These are phyloP conservation scores for Podospora bellae-mahoneyi DNA, from an alignment of 495 filamentous ascomycete genomes.

Conservation along the genomic window DNA sequence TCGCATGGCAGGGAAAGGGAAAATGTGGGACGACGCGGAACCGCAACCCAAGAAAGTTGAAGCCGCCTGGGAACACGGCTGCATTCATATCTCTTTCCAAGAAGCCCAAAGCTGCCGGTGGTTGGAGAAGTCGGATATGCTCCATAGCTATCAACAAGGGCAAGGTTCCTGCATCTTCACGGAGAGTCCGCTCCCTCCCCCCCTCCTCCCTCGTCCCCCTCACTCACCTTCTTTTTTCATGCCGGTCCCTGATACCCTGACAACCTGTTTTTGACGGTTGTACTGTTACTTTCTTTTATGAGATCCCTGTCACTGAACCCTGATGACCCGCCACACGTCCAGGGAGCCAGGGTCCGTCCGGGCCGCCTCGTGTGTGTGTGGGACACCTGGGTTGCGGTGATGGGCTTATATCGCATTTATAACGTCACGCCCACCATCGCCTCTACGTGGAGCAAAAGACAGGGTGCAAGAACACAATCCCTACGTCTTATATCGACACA, in stretches of 20 bases:
- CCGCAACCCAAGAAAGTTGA: neutral
- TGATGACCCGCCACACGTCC: neutral
- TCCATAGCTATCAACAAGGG: neutral
- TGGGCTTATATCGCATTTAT: neutral
- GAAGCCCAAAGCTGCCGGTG: neutral
- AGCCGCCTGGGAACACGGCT: neutral
- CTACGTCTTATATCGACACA: neutral
- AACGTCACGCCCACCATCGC: neutral
- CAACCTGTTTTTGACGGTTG: neutral
- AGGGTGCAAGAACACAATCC: neutral
- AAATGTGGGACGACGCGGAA: neutral
- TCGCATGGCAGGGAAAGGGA: slow-evolving; percentile 15
- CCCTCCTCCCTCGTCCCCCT: neutral
- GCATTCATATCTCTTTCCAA: slow-evolving; percentile 15
- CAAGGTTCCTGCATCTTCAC: neutral
- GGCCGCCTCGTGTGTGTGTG: neutral
- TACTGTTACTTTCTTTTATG: neutral
- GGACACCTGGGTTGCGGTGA: neutral
- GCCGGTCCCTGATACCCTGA: neutral
- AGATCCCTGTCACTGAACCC: neutral
- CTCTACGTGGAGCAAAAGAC: neutral
- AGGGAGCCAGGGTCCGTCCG: neutral
- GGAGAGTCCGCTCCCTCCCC: neutral
- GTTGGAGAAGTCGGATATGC: slow-evolving; percentile 2
- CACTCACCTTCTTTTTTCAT: neutral